Percentiles rank a stretch among this genome's conserved stretches.
Evolutionary conservation across 2,329 filamentous ascomycete species (phyloP).

Genomic region (Aureobasidium vineae): DNA sequence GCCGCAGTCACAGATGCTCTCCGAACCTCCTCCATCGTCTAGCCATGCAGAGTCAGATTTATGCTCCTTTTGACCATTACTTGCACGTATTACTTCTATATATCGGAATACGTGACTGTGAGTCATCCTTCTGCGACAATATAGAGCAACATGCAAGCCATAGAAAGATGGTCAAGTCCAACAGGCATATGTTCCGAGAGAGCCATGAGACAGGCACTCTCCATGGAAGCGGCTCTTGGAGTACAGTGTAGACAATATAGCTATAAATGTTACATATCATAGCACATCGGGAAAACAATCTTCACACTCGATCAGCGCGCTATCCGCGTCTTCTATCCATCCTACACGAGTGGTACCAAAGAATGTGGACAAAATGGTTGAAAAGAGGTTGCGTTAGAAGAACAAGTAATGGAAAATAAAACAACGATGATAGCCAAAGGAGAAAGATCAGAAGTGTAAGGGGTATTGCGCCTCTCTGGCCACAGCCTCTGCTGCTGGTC

Average conservation of each 20-base stretch:
- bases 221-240: not conserved
- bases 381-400: not conserved
- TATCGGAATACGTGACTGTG: not conserved
- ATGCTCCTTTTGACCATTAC: not conserved
- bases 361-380: not conserved
- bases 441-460: conserved; percentile 18
- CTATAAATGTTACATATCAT: no score
- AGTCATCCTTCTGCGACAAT: not conserved
- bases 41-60: not conserved
- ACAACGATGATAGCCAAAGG: conserved; percentile 21
- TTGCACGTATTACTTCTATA: not conserved
- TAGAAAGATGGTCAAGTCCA: not conserved
- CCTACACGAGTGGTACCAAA: not conserved
- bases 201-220: not conserved
- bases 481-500: conserved; percentile 15
- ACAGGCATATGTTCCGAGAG: not conserved
- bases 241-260: not conserved
- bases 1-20: not conserved
- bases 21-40: not conserved
- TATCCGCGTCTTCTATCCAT: not conserved
- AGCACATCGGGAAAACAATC: not conserved
- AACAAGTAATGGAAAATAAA: conserved; percentile 2
- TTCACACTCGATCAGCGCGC: not conserved
- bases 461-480: conserved; percentile 24
- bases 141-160: not conserved